These are phyloP conservation scores for Ceratorhiza oryzae-sativae DNA, from an alignment of 1,284 basidiomycete species.

Conservation along the genomic window DNA sequence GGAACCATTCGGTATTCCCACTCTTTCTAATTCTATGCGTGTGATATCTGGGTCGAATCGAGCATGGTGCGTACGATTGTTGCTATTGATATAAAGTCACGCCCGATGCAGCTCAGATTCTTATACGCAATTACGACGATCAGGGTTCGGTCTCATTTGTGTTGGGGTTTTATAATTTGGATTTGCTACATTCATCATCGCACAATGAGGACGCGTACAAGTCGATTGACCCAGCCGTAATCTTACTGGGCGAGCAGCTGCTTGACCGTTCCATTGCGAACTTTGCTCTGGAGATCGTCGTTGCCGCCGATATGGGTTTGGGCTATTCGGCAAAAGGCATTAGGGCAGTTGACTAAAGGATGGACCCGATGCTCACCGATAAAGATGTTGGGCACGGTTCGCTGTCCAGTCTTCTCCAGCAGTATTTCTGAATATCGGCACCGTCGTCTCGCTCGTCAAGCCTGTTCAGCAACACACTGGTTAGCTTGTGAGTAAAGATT, in stretches of 20 bases:
- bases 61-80: too few relatives aligned
- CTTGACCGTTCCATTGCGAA: conserved; percentile 51
- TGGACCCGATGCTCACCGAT: conserved; percentile 58
- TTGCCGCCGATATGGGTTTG: conserved; percentile 65
- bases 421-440: conserved; percentile 67
- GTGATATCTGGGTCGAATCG: too few relatives aligned
- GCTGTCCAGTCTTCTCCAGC: conserved; percentile 62
- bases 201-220: background rate
- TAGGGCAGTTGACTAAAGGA: background rate
- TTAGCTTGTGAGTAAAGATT: conserved; percentile 48
- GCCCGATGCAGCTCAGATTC: background rate
- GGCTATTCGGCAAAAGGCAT: conserved; percentile 50
- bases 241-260: conserved; percentile 47
- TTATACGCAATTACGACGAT: too few relatives aligned
- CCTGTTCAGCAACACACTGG: conserved; percentile 45
- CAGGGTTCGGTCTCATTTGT: background rate
- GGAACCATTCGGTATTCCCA: conserved; percentile 8
- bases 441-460: conserved; percentile 62
- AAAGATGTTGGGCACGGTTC: conserved; percentile 73
- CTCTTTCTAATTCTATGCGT: background rate
- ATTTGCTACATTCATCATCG: background rate
- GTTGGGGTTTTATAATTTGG: conserved; percentile 3
- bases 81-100: background rate
- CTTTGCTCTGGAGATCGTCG: conserved; percentile 53
- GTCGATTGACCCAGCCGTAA: too few relatives aligned